phyloP scores from a whole-genome alignment of 2,329 filamentous ascomycete species.

The Xylaria sp. region DNA sequence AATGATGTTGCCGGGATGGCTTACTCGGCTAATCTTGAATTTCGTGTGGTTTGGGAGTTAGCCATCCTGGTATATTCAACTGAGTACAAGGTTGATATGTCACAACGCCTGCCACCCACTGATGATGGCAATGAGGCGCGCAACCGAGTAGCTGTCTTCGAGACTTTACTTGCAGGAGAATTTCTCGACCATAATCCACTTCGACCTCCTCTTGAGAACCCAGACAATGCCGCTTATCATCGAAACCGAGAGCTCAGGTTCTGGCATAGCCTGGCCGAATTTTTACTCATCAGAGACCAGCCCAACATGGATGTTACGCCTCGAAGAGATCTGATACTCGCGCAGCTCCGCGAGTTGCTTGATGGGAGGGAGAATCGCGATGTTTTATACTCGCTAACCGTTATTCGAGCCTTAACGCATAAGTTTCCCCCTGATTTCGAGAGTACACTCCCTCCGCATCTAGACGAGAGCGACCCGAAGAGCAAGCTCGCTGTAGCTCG shows the following conservation, averaged over 20 bases:
- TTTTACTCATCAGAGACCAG: slow-evolving; percentile 70
- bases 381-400: slow-evolving; percentile 87
- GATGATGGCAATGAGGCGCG: slow-evolving; percentile 72
- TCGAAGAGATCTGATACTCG: slow-evolving; percentile 73
- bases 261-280: slow-evolving; percentile 82
- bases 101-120: slow-evolving; percentile 57
- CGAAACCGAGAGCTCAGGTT: slow-evolving; percentile 76
- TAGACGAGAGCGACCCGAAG: slow-evolving; percentile 73
- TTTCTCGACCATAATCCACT: slow-evolving; percentile 69
- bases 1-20: slow-evolving; percentile 64
- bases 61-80: slow-evolving; percentile 59
- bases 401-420: slow-evolving; percentile 78
- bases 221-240: slow-evolving; percentile 62
- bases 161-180: slow-evolving; percentile 79
- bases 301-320: slow-evolving; percentile 60
- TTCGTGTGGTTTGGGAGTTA: slow-evolving; percentile 69
- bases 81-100: slow-evolving; percentile 50
- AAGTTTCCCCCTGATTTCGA: slow-evolving; percentile 69
- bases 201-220: slow-evolving; percentile 59
- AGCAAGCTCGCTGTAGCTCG: slow-evolving; percentile 75
- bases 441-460: slow-evolving; percentile 65
- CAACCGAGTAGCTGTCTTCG: slow-evolving; percentile 78
- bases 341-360: slow-evolving; percentile 73
- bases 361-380: slow-evolving; percentile 88
- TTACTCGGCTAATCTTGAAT: slow-evolving; percentile 65